A percentile compares a stretch with the other conserved stretches of the same genome.
phyloP scores from a whole-genome alignment of 805 yeast species.

The Kockiozyma suomiensis region DNA sequence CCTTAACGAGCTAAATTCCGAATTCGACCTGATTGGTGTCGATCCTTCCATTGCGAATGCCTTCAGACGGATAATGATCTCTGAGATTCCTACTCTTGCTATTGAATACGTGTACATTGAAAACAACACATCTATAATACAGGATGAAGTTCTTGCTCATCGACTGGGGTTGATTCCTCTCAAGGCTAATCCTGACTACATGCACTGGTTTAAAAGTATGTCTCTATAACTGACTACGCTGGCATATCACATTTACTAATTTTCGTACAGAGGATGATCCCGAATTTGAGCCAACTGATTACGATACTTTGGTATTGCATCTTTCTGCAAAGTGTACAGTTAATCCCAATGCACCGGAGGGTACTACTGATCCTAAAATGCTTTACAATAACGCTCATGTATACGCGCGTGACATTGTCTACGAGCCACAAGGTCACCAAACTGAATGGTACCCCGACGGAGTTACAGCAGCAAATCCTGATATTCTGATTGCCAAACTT shows the following conservation, averaged over 20 bases:
- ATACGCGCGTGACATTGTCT: constrained; percentile 85
- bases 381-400: constrained; percentile 82
- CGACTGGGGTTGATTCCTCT: constrained; percentile 92
- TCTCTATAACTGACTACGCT: neutral
- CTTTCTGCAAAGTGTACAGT: constrained; percentile 81
- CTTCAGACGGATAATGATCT: constrained; percentile 92
- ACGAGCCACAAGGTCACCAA: constrained; percentile 91
- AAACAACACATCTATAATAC: constrained; percentile 95
- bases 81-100: constrained; percentile 96
- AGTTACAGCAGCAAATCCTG: constrained; percentile 59
- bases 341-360: constrained; percentile 79
- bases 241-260: neutral
- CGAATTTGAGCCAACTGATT: constrained; percentile 62
- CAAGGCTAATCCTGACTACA: constrained; percentile 84
- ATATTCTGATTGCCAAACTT: constrained; percentile 85
- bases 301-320: constrained; percentile 82
- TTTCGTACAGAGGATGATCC: constrained; percentile 41
- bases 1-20: constrained; percentile 63
- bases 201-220: constrained; percentile 74
- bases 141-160: constrained; percentile 95
- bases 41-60: constrained; percentile 97
- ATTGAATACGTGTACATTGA: constrained; percentile 87
- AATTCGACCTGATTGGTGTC: constrained; percentile 81
- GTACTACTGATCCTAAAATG: constrained; percentile 77
- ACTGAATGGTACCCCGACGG: constrained; percentile 64